A percentile compares a stretch with the other conserved stretches of the same genome.
Conservation (phyloP, 805 yeast species). For the Zygoascus flipseniorum region DNA sequence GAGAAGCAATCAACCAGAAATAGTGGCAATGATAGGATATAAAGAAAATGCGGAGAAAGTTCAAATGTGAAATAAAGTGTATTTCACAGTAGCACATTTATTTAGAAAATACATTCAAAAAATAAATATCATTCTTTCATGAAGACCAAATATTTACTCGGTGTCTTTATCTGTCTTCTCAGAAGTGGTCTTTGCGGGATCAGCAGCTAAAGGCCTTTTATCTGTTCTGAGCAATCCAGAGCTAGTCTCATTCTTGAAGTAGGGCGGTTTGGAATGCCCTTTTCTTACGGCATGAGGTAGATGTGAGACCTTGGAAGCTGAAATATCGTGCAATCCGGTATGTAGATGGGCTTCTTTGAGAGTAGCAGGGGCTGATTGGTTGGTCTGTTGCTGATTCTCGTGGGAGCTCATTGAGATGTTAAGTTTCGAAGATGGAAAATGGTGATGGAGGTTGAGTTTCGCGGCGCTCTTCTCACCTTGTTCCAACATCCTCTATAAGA, state of each 20-base stretch:
- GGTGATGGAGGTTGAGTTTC: neutral
- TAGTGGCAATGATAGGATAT: too few species aligned
- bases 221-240: constrained; percentile 1
- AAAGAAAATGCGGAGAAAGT: too few species aligned
- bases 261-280: too few species aligned
- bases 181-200: too few species aligned
- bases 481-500: neutral
- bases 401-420: neutral
- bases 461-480: neutral
- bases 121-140: too few species aligned
- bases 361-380: neutral
- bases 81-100: too few species aligned
- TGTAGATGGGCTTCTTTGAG: neutral
- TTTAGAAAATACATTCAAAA: too few species aligned
- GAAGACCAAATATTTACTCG: too few species aligned
- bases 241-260: neutral
- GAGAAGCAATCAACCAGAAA: too few species aligned
- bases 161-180: too few species aligned
- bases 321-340: neutral
- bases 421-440: neutral
- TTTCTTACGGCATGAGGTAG: neutral
- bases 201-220: neutral
- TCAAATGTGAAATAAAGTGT: too few species aligned
- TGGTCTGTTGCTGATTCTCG: neutral
- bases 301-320: neutral